Evolutionary conservation across 106 monocot genomes (phyloP).

Genomic region (Platanthera guangdongensis): DNA sequence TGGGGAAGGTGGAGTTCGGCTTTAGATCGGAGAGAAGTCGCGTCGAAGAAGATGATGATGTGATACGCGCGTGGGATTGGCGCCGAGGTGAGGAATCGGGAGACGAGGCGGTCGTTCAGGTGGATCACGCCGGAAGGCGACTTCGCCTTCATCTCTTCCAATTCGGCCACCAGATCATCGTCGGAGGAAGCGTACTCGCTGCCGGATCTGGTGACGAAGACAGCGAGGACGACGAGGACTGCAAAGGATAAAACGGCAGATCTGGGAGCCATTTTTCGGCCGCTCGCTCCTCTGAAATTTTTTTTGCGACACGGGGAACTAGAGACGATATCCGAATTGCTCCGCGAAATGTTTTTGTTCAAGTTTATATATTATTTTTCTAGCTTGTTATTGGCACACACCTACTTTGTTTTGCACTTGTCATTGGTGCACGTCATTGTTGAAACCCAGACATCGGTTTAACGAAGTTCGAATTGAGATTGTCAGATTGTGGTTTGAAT

Average conservation of each 20-base stretch:
- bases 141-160: slow-evolving; percentile 41
- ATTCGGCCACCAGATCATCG: slow-evolving; percentile 57
- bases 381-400: too few relatives aligned
- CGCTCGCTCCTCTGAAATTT: too few relatives aligned
- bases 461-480: too few relatives aligned
- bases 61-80: slow-evolving; percentile 60
- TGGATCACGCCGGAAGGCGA: slow-evolving; percentile 82
- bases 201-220: not conserved
- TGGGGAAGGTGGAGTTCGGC: slow-evolving; percentile 80
- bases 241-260: not conserved
- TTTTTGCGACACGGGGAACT: too few relatives aligned
- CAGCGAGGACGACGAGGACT: slow-evolving; percentile 14
- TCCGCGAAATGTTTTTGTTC: too few relatives aligned
- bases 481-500: too few relatives aligned
- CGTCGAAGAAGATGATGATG: slow-evolving; percentile 89
- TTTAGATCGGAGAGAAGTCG: slow-evolving; percentile 60
- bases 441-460: too few relatives aligned
- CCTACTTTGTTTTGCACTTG: too few relatives aligned
- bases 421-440: too few relatives aligned
- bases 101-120: slow-evolving; percentile 51
- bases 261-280: slow-evolving; percentile 15
- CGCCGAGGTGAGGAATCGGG: slow-evolving; percentile 59
- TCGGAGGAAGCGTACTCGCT: slow-evolving; percentile 3
- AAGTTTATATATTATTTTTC: too few relatives aligned
- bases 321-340: too few relatives aligned